phyloP scores from a whole-genome alignment of 495 filamentous ascomycete species.

The Penicillium coffeae region DNA sequence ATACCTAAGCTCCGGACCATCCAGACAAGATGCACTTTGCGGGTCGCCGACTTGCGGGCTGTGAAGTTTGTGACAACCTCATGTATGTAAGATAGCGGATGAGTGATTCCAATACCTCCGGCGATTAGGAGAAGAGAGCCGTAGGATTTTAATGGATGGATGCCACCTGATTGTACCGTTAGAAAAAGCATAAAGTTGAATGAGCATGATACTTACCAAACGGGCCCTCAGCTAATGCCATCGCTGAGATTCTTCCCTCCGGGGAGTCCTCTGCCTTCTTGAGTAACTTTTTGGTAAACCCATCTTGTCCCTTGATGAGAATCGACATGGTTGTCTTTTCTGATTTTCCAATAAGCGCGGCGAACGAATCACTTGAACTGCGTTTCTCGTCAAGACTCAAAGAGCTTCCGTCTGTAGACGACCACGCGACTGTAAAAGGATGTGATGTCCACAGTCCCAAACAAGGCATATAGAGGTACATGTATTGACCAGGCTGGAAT shows the following conservation, averaged over 20 bases:
- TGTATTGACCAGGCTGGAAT: conserved; percentile 51
- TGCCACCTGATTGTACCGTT: conserved; percentile 28
- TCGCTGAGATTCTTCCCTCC: conserved; percentile 38
- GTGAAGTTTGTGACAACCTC: conserved; percentile 44
- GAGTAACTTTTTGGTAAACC: conserved; percentile 51
- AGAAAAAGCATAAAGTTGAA: not conserved
- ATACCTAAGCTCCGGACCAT: conserved; percentile 39
- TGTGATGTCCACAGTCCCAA: conserved; percentile 52
- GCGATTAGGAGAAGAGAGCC: conserved; percentile 54
- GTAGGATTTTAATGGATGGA: conserved; percentile 49
- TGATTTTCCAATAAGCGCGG: conserved; percentile 27
- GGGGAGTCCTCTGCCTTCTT: conserved; percentile 37
- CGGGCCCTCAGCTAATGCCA: conserved; percentile 52
- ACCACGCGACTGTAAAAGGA: conserved; percentile 57
- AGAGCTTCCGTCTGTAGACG: conserved; percentile 12
- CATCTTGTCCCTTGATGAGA: conserved; percentile 51
- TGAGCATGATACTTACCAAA: conserved; percentile 38
- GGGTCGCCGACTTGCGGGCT: conserved; percentile 38
- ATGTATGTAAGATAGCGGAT: conserved; percentile 52
- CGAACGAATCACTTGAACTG: conserved; percentile 32
- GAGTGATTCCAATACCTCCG: conserved; percentile 58
- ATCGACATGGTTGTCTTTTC: conserved; percentile 45
- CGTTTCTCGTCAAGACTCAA: conserved; percentile 23
- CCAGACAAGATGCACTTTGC: conserved; percentile 39
- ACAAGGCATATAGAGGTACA: conserved; percentile 53